phyloP scores from a whole-genome alignment of 805 yeast genomes.

The Barnettozyma sp. region DNA sequence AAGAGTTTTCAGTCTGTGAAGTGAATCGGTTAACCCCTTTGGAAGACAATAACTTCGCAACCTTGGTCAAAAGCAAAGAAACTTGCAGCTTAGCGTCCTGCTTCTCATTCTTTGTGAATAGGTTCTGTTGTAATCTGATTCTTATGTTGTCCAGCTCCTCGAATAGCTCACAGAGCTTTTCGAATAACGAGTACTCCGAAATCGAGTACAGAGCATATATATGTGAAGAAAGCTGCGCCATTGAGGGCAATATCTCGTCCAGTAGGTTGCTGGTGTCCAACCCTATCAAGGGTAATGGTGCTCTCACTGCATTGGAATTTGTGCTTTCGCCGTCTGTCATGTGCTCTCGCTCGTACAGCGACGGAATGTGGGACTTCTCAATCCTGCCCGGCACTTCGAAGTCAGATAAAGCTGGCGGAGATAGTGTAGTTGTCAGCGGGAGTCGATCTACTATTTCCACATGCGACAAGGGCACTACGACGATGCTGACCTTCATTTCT shows the following conservation, averaged over 20 bases:
- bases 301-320: too few relatives aligned
- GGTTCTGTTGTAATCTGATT: constrained; percentile 41
- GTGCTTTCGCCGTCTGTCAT: too few relatives aligned
- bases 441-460: constrained; percentile 39
- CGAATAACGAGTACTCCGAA: constrained; percentile 59
- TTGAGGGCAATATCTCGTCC: constrained; percentile 52
- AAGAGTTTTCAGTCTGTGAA: constrained; percentile 17
- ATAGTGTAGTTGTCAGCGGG: constrained; percentile 31
- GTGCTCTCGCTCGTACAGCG: constrained; percentile 1
- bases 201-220: constrained; percentile 64
- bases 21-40: constrained; percentile 30
- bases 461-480: constrained; percentile 54
- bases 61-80: constrained; percentile 45
- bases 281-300: constrained; percentile 49
- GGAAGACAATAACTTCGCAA: constrained; percentile 53
- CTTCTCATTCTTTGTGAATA: constrained; percentile 50
- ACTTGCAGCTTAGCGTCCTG: constrained; percentile 43
- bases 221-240: constrained; percentile 53
- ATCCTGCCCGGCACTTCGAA: constrained; percentile 17
- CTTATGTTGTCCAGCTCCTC: constrained; percentile 52
- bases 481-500: constrained; percentile 44
- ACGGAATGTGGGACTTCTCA: neutral
- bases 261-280: constrained; percentile 38
- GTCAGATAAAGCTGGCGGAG: constrained; percentile 26
- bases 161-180: constrained; percentile 47